Conservation (phyloP, 257 asterid genomes). For the Euphrasia confusa region DNA sequence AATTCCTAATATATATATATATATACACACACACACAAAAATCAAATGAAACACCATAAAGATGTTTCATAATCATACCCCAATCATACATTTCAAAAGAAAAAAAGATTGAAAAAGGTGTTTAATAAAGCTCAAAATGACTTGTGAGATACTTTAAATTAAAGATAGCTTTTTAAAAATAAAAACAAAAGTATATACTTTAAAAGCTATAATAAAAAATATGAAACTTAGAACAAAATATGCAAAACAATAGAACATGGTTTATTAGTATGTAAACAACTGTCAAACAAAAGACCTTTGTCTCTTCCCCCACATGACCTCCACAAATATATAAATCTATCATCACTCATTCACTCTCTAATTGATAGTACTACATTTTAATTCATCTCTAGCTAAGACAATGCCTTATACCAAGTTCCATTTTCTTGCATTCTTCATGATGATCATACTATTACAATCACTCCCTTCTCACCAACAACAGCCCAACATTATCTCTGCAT, state of each 20-base stretch:
- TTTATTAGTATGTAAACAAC: not conserved
- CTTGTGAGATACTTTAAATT: not conserved
- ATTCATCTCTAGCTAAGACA: not conserved
- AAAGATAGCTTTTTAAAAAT: not conserved
- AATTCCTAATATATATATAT: too few relatives aligned
- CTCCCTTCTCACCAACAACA: conserved; percentile 28
- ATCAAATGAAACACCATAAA: too few relatives aligned
- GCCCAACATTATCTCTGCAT: conserved; percentile 27
- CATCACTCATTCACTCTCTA: conserved; percentile 28
- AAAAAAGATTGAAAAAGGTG: too few relatives aligned
- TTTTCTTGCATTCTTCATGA: conserved; percentile 22
- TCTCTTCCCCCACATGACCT: conserved; percentile 30
- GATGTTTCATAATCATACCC: too few relatives aligned
- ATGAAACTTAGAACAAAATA: not conserved
- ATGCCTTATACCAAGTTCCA: conserved; percentile 2
- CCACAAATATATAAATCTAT: conserved; percentile 24
- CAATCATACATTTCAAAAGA: too few relatives aligned
- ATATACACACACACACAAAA: too few relatives aligned
- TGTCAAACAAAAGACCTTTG: conserved; percentile 10
- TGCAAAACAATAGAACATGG: too few relatives aligned
- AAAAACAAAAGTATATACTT: not conserved
- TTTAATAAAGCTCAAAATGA: too few relatives aligned
- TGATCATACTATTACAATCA: conserved; percentile 21
- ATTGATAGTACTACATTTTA: conserved; percentile 10
- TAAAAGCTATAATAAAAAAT: not conserved